Percentiles rank a stretch among this genome's conserved stretches.
These are phyloP conservation scores for Ampelomyces quisqualis DNA, from an alignment of 2,329 filamentous ascomycete species.

Conservation along the genomic window DNA sequence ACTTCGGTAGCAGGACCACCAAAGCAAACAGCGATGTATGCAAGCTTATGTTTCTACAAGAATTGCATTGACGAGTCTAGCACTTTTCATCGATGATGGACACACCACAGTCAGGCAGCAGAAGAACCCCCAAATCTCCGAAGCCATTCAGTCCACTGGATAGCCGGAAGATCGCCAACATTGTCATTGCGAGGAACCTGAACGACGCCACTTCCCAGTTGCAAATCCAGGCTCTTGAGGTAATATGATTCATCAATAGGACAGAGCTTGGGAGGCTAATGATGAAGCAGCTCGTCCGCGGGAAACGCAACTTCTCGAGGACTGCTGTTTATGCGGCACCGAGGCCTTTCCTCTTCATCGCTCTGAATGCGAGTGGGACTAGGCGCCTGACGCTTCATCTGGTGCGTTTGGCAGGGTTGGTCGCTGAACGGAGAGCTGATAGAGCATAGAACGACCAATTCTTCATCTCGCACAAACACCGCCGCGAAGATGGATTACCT, in stretches of 20 bases:
- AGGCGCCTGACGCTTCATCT: constrained; percentile 47
- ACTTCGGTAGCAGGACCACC: constrained; percentile 19
- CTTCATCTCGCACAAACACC: constrained; percentile 84
- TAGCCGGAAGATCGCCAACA: constrained; percentile 67
- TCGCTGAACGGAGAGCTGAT: too few species aligned
- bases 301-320: constrained; percentile 73
- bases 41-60: not conserved
- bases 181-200: constrained; percentile 79
- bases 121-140: constrained; percentile 37
- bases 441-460: constrained; percentile 76
- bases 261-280: too few species aligned
- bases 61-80: constrained; percentile 6
- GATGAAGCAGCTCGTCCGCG: constrained; percentile 69
- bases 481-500: constrained; percentile 67
- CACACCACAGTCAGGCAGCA: constrained; percentile 19
- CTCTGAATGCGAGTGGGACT: constrained; percentile 58
- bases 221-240: constrained; percentile 75
- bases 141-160: constrained; percentile 45
- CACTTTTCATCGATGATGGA: constrained; percentile 22
- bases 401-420: too few species aligned
- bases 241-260: too few species aligned
- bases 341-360: constrained; percentile 76
- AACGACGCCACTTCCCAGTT: constrained; percentile 71
- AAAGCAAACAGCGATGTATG: constrained; percentile 18
- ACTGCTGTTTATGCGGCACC: constrained; percentile 73